Evolutionary conservation across 805 yeast genomes (phyloP).

Genomic region (Pichia californica): DNA sequence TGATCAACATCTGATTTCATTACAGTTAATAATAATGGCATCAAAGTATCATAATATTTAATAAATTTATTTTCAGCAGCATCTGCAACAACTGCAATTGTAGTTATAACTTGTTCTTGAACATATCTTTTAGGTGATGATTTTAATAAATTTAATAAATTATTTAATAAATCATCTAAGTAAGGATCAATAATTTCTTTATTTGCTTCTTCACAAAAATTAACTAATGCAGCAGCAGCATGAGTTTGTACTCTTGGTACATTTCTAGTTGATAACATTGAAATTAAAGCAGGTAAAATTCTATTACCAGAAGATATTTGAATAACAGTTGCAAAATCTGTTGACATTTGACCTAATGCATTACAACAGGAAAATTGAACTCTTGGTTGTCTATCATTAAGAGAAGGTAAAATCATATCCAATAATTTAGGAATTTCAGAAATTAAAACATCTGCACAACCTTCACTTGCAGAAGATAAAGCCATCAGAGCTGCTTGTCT

Average conservation of each 20-base stretch:
- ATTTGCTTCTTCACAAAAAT: constrained; percentile 87
- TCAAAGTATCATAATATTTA: constrained; percentile 89
- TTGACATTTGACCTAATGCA: constrained; percentile 93
- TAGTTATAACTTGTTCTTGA: constrained; percentile 94
- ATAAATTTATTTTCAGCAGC: constrained; percentile 85
- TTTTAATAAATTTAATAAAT: constrained; percentile 68
- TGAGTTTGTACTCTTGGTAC: constrained; percentile 95
- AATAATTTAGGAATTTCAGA: constrained; percentile 74
- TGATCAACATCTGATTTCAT: constrained; percentile 71
- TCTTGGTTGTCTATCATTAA: constrained; percentile 82
- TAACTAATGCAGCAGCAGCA: constrained; percentile 97
- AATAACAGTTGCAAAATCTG: constrained; percentile 87
- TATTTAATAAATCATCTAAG: constrained; percentile 70
- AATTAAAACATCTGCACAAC: constrained; percentile 84
- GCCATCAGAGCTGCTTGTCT: constrained; percentile 98
- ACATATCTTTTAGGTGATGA: constrained; percentile 81
- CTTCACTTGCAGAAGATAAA: constrained; percentile 93
- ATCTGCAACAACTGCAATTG: constrained; percentile 95
- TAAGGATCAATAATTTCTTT: constrained; percentile 89
- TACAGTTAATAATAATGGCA: constrained; percentile 81
- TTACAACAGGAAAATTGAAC: constrained; percentile 97
- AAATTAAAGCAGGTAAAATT: constrained; percentile 81
- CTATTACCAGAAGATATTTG: constrained; percentile 76
- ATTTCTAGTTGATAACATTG: constrained; percentile 64
- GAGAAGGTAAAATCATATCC: constrained; percentile 79